Evolutionary conservation across 2,329 filamentous ascomycete species (phyloP), one percentile per base, ranked within the genome.

Genomic region (Phoma sp.): DNA sequence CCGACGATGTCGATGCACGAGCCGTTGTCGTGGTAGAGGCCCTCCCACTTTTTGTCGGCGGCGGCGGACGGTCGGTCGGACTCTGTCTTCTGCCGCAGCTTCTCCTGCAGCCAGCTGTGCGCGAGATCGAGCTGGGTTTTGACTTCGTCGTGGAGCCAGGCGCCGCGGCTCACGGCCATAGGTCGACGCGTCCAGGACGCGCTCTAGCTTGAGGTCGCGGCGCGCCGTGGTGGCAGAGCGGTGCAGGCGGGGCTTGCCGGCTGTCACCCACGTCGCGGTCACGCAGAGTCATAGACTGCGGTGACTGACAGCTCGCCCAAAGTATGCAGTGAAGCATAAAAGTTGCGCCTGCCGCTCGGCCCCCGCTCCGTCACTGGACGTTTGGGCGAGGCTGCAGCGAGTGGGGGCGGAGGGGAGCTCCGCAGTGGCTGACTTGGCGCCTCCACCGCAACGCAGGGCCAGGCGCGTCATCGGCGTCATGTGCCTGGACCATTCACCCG

Each of bases 11-110:
- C 69, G 3, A 76, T 46, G 30, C 66, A 68, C 42, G 68, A 74
- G 28, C 71, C 72, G 61, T 74, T 69, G 50, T 74, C 65, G 49
- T 69, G 65, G 50, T 68, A 75, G 6, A 73, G 30, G n/a, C 56
- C 64, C 3, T 40, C 38, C 64, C 65, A 70, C 21, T 43, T 54
- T 5, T 39, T 42, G 17, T 62, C 58, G 10, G 43, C 48, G n/a
- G 55, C 39, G 7, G 34, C 14, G 1, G 38, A 34, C 0, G 47
- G 34, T 34, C 26, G 60, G 21, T 48, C 48, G 1, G 49, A 47
- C 7, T 45, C 5, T 21, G 38, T 37, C 39, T 55, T 64, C 14
- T 47, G 30, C 28, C 40, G 42, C 45, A 54, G 37, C 47, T 55
- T 57, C 11, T 58, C 51, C n/a, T 56, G 47, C 14, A 67, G 57